A percentile compares a stretch with the other conserved stretches of the same genome.
Conservation (phyloP, 345 rosid genomes). For the Mallotus nudiflorus region DNA sequence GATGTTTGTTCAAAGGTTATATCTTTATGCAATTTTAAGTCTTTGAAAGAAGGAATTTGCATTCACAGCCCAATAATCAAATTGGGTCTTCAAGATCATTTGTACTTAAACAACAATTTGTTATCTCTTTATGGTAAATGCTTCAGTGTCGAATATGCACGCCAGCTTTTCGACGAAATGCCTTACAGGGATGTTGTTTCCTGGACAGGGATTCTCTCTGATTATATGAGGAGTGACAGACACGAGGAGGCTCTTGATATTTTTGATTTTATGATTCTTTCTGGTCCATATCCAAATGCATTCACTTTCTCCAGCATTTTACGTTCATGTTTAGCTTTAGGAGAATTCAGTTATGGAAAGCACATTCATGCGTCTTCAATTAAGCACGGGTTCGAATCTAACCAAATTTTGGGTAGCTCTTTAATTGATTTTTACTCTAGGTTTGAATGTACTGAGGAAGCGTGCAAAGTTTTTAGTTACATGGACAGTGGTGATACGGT, state of each 20-base stretch:
- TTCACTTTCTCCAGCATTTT: slow-evolving; percentile 65
- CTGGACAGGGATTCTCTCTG: slow-evolving; percentile 64
- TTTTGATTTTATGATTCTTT: slow-evolving; percentile 45
- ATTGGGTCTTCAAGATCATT: slow-evolving; percentile 40
- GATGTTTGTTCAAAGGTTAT: slow-evolving; percentile 45
- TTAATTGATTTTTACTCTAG: slow-evolving; percentile 65
- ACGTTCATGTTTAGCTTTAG: slow-evolving; percentile 49
- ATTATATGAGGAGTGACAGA: slow-evolving; percentile 38
- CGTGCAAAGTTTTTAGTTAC: slow-evolving; percentile 39
- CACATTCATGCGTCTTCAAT: slow-evolving; percentile 45
- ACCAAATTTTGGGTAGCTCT: slow-evolving; percentile 39
- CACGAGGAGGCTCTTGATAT: slow-evolving; percentile 42
- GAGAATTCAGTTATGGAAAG: slow-evolving; percentile 43
- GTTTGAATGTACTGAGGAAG: slow-evolving; percentile 42
- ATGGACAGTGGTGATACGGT: slow-evolving; percentile 47
- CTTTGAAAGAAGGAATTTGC: slow-evolving; percentile 47
- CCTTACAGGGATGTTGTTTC: slow-evolving; percentile 56
- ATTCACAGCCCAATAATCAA: slow-evolving; percentile 58
- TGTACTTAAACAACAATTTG: slow-evolving; percentile 62
- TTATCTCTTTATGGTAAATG: slow-evolving; percentile 50
- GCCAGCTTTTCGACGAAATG: slow-evolving; percentile 75
- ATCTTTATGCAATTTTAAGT: slow-evolving; percentile 49
- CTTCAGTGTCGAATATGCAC: slow-evolving; percentile 36
- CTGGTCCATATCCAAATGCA: slow-evolving; percentile 48
- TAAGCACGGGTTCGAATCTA: slow-evolving; percentile 56